Evolutionary conservation across 495 filamentous ascomycete species (phyloP).

Genomic region (Hypomontagnella submonticulosa): DNA sequence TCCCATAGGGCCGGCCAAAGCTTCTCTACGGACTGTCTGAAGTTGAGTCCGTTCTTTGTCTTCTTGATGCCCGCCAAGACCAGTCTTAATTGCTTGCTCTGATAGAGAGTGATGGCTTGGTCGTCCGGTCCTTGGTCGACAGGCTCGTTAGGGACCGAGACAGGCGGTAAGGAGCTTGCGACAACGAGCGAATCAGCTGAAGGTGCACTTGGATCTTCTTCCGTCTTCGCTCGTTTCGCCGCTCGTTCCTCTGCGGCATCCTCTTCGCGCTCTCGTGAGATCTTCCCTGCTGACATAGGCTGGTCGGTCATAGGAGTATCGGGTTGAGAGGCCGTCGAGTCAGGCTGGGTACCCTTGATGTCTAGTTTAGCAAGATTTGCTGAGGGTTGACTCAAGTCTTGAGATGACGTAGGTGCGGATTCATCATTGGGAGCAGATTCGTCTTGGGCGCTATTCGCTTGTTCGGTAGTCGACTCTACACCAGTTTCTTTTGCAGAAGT

Average conservation of each 20-base stretch:
- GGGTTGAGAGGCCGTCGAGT: slow-evolving; percentile 31
- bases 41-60: slow-evolving; percentile 77
- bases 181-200: slow-evolving; percentile 46
- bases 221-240: slow-evolving; percentile 79
- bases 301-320: slow-evolving; percentile 55
- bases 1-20: slow-evolving; percentile 61
- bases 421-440: slow-evolving; percentile 42
- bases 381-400: slow-evolving; percentile 38
- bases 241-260: slow-evolving; percentile 77
- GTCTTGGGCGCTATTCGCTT: slow-evolving; percentile 43
- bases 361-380: slow-evolving; percentile 47
- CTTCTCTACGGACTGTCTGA: slow-evolving; percentile 74
- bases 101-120: slow-evolving; percentile 57
- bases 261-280: slow-evolving; percentile 76
- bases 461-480: slow-evolving; percentile 17
- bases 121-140: slow-evolving; percentile 44
- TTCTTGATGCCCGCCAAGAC: slow-evolving; percentile 80
- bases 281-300: slow-evolving; percentile 56
- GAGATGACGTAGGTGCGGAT: slow-evolving; percentile 38
- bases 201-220: slow-evolving; percentile 50
- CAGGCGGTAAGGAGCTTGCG: slow-evolving; percentile 20
- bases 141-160: slow-evolving; percentile 30
- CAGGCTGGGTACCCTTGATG: slow-evolving; percentile 43
- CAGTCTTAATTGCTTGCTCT: slow-evolving; percentile 58
- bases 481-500: slow-evolving; percentile 31